These are phyloP conservation scores for Neonectria hederae DNA, from an alignment of 2,329 filamentous ascomycete genomes.

Conservation along the genomic window DNA sequence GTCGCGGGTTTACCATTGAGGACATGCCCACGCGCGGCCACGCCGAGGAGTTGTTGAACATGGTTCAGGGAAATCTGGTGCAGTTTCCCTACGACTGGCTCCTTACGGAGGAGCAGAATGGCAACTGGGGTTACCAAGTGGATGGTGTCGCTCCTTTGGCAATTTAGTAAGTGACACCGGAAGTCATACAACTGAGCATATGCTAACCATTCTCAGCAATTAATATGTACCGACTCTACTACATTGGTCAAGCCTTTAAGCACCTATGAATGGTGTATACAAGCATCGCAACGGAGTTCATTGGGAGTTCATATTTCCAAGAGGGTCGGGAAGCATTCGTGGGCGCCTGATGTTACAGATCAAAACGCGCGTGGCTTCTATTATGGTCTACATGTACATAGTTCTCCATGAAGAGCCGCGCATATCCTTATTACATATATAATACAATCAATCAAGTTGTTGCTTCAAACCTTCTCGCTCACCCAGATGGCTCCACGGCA, in stretches of 20 bases:
- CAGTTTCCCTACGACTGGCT: conserved; percentile 97
- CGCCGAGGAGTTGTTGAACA: conserved; percentile 80
- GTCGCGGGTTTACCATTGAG: conserved; percentile 72
- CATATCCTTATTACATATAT: conserved; percentile 38
- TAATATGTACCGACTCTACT: conserved; percentile 33
- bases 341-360: conserved; percentile 22
- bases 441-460: conserved; percentile 36
- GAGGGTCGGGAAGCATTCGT: conserved; percentile 28
- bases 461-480: conserved; percentile 72
- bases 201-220: conserved; percentile 48
- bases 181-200: not conserved
- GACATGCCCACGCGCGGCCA: conserved; percentile 80
- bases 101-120: conserved; percentile 86
- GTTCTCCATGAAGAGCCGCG: conserved; percentile 18
- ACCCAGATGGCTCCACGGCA: conserved; percentile 95
- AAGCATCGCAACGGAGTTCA: conserved; percentile 40
- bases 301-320: conserved; percentile 24
- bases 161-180: conserved; percentile 81
- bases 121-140: conserved; percentile 96
- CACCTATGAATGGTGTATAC: conserved; percentile 10
- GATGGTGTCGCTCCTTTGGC: conserved; percentile 95
- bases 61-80: conserved; percentile 89
- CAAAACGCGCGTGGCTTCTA: conserved; percentile 25
- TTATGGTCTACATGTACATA: conserved; percentile 33
- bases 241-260: conserved; percentile 13